phyloP scores from a whole-genome alignment of 352 stramenopile species.

The Phytopythium montanum region DNA sequence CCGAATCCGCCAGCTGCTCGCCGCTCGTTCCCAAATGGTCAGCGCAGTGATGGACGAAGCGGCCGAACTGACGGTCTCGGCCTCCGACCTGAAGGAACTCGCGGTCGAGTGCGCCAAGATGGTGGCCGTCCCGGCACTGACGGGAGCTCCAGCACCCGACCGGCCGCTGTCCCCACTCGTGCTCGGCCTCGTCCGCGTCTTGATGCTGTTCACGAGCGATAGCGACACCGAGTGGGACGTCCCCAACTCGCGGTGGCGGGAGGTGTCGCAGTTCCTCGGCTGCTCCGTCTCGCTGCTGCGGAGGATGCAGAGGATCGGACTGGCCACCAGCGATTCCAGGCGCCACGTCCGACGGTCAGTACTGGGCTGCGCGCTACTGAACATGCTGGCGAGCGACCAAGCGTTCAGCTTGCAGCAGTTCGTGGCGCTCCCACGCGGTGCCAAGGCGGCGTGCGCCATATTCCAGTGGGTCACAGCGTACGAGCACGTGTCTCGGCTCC shows the following conservation, averaged over 20 bases:
- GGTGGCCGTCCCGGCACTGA: slow-evolving; percentile 30
- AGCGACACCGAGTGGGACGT: slow-evolving; percentile 49
- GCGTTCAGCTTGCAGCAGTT: slow-evolving; percentile 55
- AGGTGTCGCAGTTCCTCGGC: slow-evolving; percentile 50
- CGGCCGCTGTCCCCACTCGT: slow-evolving; percentile 45
- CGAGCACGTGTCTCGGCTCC: slow-evolving; percentile 32
- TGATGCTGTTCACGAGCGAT: slow-evolving; percentile 68
- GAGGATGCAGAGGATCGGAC: slow-evolving; percentile 47
- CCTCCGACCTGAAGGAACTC: slow-evolving; percentile 48
- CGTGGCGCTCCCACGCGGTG: slow-evolving; percentile 32
- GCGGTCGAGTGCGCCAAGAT: slow-evolving; percentile 48
- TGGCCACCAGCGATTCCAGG: slow-evolving; percentile 18
- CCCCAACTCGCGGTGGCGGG: slow-evolving; percentile 51
- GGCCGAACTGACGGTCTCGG: slow-evolving; percentile 12
- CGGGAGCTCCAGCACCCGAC: slow-evolving; percentile 3
- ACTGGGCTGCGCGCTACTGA: slow-evolving; percentile 36
- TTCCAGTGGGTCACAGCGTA: slow-evolving; percentile 58
- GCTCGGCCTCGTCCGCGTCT: slow-evolving; percentile 61
- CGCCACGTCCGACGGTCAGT: slow-evolving; percentile 31
- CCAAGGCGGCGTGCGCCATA: slow-evolving; percentile 45
- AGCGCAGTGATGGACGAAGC: neutral
- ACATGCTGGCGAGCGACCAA: slow-evolving; percentile 40
- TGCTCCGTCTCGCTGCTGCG: slow-evolving; percentile 43
- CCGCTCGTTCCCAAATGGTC: slow-evolving; percentile 5
- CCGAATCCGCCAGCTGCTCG: slow-evolving; percentile 40